Conservation (phyloP, 805 yeast species). For the Saccharomyces eubayanus region DNA sequence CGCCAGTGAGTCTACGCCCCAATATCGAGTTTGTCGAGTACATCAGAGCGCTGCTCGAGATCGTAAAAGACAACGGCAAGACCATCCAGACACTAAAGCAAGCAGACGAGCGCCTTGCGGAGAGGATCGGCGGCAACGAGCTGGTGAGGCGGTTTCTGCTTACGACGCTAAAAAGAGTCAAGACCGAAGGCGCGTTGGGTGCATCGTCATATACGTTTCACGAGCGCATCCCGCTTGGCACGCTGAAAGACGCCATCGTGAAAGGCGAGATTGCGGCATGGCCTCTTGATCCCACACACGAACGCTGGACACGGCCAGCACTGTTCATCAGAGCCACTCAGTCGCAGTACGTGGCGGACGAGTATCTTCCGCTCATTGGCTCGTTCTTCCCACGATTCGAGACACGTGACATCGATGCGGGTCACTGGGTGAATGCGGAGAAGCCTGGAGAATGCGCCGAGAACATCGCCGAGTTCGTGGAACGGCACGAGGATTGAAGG, state of each 20-base stretch:
- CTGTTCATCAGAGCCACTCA: slow-evolving; percentile 72
- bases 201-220: not conserved
- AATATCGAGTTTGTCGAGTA: slow-evolving; percentile 58
- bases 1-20: slow-evolving; percentile 65
- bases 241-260: slow-evolving; percentile 58
- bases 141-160: slow-evolving; percentile 69
- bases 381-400: slow-evolving; percentile 71
- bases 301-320: slow-evolving; percentile 61
- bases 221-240: slow-evolving; percentile 53
- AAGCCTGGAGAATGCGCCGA: slow-evolving; percentile 70
- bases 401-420: slow-evolving; percentile 66
- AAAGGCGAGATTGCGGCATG: slow-evolving; percentile 63
- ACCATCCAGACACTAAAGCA: slow-evolving; percentile 46
- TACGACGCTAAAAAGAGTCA: slow-evolving; percentile 31
- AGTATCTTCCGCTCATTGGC: slow-evolving; percentile 63
- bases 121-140: slow-evolving; percentile 50
- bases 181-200: not conserved
- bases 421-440: slow-evolving; percentile 91
- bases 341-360: slow-evolving; percentile 77
- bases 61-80: slow-evolving; percentile 37
- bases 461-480: slow-evolving; percentile 54
- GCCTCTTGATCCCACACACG: slow-evolving; percentile 53
- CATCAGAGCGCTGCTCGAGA: slow-evolving; percentile 50
- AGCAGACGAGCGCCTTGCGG: slow-evolving; percentile 51
- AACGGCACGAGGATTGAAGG: slow-evolving; percentile 31